Base-by-base conservation (phyloP, 2,329 filamentous ascomycete species). In the Arthrobotrys pseudoclavata region DNA sequence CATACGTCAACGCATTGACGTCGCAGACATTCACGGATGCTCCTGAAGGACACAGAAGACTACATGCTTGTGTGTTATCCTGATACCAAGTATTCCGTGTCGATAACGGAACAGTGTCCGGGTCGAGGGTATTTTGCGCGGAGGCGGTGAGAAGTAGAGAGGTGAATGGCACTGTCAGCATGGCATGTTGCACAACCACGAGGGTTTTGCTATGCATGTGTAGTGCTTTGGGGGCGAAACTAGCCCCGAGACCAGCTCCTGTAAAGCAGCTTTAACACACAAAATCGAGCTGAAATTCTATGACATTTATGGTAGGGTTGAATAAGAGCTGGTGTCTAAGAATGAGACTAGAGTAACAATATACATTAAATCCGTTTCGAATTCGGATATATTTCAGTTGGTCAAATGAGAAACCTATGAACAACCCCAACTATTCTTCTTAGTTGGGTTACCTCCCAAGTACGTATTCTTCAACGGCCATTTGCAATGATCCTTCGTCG, bases 401-500 rank as follows among this genome's bases (percentile, higher is more conserved):
- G 12, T 13, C 5, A 9, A 40, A 13, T 9, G 4, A 13, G 18
- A 22, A 7, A 10, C 18, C 48, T 26, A 66, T 13, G 64, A 47
- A 20, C 66, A 69, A 13, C 66, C 66, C 66, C 66, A 69, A 42
- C 66, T 69, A 15, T 22, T 52, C 18, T 29, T 61, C 20, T 31
- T 37, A 20, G 18, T 63, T 18, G 69, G 60, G 15, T 72, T 57
- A 20, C 69, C 60, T 1, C 69, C 48, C 18, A 72, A 18, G 40
- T 72, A 72, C 3, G 10, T 66, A 50, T 72, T 72, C 13, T 45
- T 22, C 12, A 72, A 42, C 9, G 69, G 69, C 57, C 60, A 72
- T 24, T 72, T 72, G 69, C 69, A 72, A 57, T 72, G 69, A 26
- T 64, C n/a, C 26, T 66, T 72, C 10, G 50, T 60, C 0, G 68